These are phyloP conservation scores for Psilocybe cyanescens DNA, from an alignment of 768 basidiomycete species.

Conservation along the genomic window DNA sequence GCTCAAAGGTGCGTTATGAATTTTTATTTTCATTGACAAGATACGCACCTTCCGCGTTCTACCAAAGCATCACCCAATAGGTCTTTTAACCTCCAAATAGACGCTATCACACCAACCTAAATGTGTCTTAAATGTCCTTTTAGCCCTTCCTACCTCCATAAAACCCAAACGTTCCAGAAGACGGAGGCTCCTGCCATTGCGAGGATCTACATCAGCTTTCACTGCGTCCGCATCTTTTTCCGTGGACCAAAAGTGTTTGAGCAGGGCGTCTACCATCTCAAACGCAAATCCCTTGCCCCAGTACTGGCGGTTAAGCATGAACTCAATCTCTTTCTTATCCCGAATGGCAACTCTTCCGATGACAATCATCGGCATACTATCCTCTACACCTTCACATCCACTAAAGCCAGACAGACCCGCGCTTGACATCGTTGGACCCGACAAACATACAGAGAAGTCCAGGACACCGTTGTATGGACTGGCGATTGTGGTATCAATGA, in stretches of 20 bases:
- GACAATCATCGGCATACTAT: neutral
- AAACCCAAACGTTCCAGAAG: conserved; percentile 25
- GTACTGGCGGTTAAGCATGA: conserved; percentile 22
- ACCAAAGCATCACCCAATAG: neutral
- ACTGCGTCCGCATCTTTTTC: conserved; percentile 2
- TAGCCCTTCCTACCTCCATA: conserved; percentile 19
- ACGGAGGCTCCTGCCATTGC: conserved; percentile 19
- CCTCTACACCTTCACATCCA: neutral
- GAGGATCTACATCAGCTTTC: conserved; percentile 28
- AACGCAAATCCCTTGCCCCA: conserved; percentile 29
- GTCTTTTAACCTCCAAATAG: conserved; percentile 21
- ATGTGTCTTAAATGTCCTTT: conserved; percentile 26
- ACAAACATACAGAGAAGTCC: conserved; percentile 24
- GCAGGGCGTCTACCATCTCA: conserved; percentile 24
- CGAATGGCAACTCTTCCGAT: conserved; percentile 27
- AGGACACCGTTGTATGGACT: conserved; percentile 24
- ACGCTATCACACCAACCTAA: conserved; percentile 29
- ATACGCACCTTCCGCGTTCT: neutral
- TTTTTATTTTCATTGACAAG: too few species aligned
- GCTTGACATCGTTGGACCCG: neutral
- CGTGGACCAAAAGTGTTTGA: conserved; percentile 21
- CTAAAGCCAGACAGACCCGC: neutral
- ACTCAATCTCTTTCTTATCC: conserved; percentile 26
- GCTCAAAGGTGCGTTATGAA: too few species aligned
- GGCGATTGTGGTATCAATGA: conserved; percentile 21